Evolutionary conservation across 345 rosid genomes (phyloP).

Genomic region (Diplotaxis tenuifolia): DNA sequence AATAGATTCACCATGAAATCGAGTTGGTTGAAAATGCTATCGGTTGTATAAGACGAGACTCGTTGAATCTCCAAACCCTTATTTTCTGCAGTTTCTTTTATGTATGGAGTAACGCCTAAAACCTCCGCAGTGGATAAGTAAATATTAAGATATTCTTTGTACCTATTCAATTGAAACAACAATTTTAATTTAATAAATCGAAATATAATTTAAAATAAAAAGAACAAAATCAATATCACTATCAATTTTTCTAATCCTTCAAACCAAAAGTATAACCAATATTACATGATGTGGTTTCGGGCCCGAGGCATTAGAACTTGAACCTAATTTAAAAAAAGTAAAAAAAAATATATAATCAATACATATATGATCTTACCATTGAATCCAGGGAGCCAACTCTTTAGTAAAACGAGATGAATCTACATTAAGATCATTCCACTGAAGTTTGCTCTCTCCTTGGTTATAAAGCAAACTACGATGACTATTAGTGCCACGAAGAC

Average conservation of each 20-base stretch:
- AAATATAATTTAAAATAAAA: neutral
- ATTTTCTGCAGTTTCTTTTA: neutral
- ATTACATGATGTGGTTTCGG: too few species aligned
- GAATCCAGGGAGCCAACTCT: slow-evolving; percentile 29
- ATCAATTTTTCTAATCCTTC: neutral
- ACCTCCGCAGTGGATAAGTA: neutral
- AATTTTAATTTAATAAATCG: neutral
- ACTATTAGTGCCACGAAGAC: neutral
- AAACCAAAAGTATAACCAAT: slow-evolving; percentile 9
- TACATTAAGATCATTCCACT: slow-evolving; percentile 17
- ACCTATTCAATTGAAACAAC: slow-evolving; percentile 21
- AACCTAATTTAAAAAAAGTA: too few species aligned
- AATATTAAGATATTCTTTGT: slow-evolving; percentile 26
- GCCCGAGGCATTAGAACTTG: too few species aligned
- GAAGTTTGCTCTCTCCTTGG: slow-evolving; percentile 8
- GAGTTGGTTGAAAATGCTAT: slow-evolving; percentile 17
- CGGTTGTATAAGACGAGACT: slow-evolving; percentile 8
- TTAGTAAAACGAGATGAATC: slow-evolving; percentile 15
- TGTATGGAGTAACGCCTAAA: slow-evolving; percentile 14
- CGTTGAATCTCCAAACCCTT: slow-evolving; percentile 9
- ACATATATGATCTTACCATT: slow-evolving; percentile 11
- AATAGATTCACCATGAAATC: slow-evolving; percentile 7
- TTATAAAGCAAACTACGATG: slow-evolving; percentile 13
- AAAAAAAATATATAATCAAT: too few species aligned
- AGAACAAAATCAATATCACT: neutral